These are phyloP conservation scores for Gremmenia infestans DNA, from an alignment of 2,329 filamentous ascomycete genomes.

Conservation along the genomic window DNA sequence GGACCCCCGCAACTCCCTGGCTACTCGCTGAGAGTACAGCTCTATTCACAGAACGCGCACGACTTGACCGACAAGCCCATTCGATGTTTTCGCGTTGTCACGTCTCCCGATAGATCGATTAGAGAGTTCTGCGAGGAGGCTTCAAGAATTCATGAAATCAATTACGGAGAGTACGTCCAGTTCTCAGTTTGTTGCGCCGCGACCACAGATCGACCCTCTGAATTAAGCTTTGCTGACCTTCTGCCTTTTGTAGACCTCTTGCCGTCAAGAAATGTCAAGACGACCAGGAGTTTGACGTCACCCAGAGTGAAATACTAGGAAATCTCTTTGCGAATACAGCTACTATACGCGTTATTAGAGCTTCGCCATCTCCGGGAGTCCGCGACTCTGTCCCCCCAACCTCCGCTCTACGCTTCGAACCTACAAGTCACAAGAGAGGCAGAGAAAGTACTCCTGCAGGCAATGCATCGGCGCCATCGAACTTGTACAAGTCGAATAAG, in stretches of 20 bases:
- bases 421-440: slow-evolving; percentile 21
- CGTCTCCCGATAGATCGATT: slow-evolving; percentile 26
- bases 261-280: slow-evolving; percentile 31
- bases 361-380: slow-evolving; percentile 17
- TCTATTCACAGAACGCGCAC: slow-evolving; percentile 23
- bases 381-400: slow-evolving; percentile 31
- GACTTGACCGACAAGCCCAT: slow-evolving; percentile 20
- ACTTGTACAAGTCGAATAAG: slow-evolving; percentile 21
- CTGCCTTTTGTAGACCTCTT: slow-evolving; percentile 20
- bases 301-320: slow-evolving; percentile 26
- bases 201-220: not conserved
- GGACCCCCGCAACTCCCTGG: slow-evolving; percentile 22
- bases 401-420: slow-evolving; percentile 28
- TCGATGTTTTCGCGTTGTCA: slow-evolving; percentile 28
- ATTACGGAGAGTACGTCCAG: slow-evolving; percentile 28
- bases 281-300: slow-evolving; percentile 30
- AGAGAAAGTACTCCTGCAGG: slow-evolving; percentile 14
- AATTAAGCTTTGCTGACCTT: slow-evolving; percentile 5
- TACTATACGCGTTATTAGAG: slow-evolving; percentile 28
- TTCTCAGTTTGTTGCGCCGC: slow-evolving; percentile 2
- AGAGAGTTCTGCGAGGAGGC: slow-evolving; percentile 29
- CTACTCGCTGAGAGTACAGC: slow-evolving; percentile 30
- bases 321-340: slow-evolving; percentile 23
- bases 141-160: slow-evolving; percentile 27
- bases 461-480: slow-evolving; percentile 8